Percentiles rank a stretch among this genome's conserved stretches.
phyloP scores from a whole-genome alignment of 1,284 basidiomycete genomes.

The Austroboletus rostrupii region DNA sequence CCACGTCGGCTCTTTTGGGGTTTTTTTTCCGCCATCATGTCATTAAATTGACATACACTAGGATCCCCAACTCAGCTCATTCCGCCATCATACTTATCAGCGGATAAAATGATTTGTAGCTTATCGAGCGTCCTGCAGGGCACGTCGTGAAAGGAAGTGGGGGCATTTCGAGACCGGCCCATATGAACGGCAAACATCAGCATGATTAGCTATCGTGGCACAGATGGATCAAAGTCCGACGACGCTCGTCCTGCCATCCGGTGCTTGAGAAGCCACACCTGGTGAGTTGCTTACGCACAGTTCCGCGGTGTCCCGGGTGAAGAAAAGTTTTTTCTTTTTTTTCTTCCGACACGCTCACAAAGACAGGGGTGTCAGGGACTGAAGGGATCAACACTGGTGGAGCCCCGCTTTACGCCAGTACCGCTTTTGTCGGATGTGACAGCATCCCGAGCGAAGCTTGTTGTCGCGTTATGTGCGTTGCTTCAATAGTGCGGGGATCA shows the following conservation, averaged over 20 bases:
- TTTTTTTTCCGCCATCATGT: slow-evolving; percentile 20
- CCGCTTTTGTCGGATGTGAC: slow-evolving; percentile 22
- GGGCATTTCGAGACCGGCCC: slow-evolving; percentile 1
- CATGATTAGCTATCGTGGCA: slow-evolving; percentile 14
- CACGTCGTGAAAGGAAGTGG: slow-evolving; percentile 21
- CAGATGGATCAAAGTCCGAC: slow-evolving; percentile 16
- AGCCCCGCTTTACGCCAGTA: slow-evolving; percentile 13
- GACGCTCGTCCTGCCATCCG: slow-evolving; percentile 1
- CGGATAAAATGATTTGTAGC: slow-evolving; percentile 12
- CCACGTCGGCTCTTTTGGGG: slow-evolving; percentile 3
- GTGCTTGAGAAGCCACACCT: slow-evolving; percentile 22
- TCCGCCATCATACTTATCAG: slow-evolving; percentile 11
- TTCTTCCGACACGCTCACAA: slow-evolving; percentile 6
- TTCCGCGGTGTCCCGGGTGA: slow-evolving; percentile 7
- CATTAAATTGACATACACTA: slow-evolving; percentile 11
- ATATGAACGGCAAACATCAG: slow-evolving; percentile 18
- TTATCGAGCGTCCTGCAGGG: slow-evolving; percentile 24
- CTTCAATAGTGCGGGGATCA: slow-evolving; percentile 28
- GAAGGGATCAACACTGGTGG: not conserved
- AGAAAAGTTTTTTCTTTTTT: slow-evolving; percentile 3
- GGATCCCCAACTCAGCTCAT: slow-evolving; percentile 5
- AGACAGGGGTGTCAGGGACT: slow-evolving; percentile 23
- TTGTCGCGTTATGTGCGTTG: slow-evolving; percentile 6
- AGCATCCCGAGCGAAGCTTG: slow-evolving; percentile 26
- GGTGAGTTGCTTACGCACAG: slow-evolving; percentile 14